Base-by-base conservation (phyloP, 306 rosid genomes). In the Glycine tomentella region DNA sequence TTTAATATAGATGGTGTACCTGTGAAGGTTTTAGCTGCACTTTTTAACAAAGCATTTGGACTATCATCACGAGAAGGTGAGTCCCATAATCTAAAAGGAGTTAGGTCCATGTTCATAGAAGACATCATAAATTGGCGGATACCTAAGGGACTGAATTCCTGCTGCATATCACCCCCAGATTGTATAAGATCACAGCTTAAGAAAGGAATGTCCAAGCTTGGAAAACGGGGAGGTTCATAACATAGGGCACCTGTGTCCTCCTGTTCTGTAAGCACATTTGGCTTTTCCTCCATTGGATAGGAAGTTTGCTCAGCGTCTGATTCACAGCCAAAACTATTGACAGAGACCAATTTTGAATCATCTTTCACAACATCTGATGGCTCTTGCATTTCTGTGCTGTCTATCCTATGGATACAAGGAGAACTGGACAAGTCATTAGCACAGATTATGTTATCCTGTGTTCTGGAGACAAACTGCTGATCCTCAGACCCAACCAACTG, bases 91-190 rank as follows among this genome's bases (percentile, higher is more conserved):
- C 91, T 96, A 80, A 88, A 91, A 74, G 99, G 98, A 74, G 98
- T 90, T 33, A 90, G 93, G 88, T 92, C 92, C 92, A 88, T 86
- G 87, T 92, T 93, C 92, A 88, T 86, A 74, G 98, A 93, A 66
- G 98, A 86, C 95, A 92, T 89, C 97, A 90, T 90, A 51, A 93
- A 89, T 86, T 89, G 97, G 71, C 99, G 98, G 68, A 96, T 96
- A 69, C 99, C 99, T 3, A 96, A 90, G 8, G 99, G 99, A 84
- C 99, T 96, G 77, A 92, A 96, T 57, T 96, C 99, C 89, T 96
- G 99, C 84, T 90, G 99, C 91, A 90, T 88, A 80, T 96, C 97
- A 64, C 87, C 80, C 40, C 97, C 90, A 42, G 91, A 78, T 80
- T 92, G 97, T 83, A 83, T 62, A 84, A 96, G 99, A 90, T 96